A percentile compares a stretch with the other conserved stretches of the same genome.
Evolutionary conservation across 2,329 filamentous ascomycete genomes (phyloP).

Genomic region (Colletotrichum karsti): DNA sequence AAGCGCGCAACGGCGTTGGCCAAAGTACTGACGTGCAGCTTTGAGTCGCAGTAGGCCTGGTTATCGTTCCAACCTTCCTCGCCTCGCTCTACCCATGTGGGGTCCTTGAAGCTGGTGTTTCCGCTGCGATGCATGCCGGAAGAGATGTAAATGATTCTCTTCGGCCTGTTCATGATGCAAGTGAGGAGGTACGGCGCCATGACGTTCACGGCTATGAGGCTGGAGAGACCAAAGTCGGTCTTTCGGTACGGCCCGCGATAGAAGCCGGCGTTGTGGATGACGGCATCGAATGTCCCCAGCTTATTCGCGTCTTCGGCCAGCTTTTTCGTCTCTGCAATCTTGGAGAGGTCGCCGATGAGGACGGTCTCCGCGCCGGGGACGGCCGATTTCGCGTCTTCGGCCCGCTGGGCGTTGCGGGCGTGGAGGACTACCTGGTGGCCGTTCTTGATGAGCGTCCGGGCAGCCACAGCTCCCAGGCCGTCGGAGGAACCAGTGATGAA

Average conservation of each 20-base stretch:
- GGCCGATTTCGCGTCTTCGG: conserved; percentile 53
- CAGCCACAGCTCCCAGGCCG: conserved; percentile 61
- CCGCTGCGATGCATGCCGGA: conserved; percentile 60
- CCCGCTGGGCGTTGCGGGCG: conserved; percentile 63
- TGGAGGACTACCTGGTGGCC: conserved; percentile 66
- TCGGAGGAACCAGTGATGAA: conserved; percentile 66
- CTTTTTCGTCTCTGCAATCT: conserved; percentile 56
- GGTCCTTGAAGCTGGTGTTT: conserved; percentile 51
- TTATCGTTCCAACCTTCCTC: conserved; percentile 44
- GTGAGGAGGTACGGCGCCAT: conserved; percentile 66
- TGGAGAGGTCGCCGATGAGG: conserved; percentile 61
- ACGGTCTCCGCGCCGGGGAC: conserved; percentile 60
- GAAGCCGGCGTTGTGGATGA: conserved; percentile 67
- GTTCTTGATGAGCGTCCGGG: conserved; percentile 55
- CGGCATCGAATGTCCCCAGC: conserved; percentile 58
- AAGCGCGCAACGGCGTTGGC: conserved; percentile 60
- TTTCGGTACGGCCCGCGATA: conserved; percentile 47
- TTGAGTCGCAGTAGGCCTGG: conserved; percentile 58
- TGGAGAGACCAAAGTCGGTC: conserved; percentile 44
- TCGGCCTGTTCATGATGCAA: conserved; percentile 54
- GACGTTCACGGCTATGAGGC: conserved; percentile 63
- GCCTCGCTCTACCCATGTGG: conserved; percentile 34
- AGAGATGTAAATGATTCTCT: conserved; percentile 60
- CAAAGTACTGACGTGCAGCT: conserved; percentile 64
- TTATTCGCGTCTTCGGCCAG: conserved; percentile 60